Evolutionary conservation across 1,284 basidiomycete genomes (phyloP).

Genomic region (Vanrija humicola): DNA sequence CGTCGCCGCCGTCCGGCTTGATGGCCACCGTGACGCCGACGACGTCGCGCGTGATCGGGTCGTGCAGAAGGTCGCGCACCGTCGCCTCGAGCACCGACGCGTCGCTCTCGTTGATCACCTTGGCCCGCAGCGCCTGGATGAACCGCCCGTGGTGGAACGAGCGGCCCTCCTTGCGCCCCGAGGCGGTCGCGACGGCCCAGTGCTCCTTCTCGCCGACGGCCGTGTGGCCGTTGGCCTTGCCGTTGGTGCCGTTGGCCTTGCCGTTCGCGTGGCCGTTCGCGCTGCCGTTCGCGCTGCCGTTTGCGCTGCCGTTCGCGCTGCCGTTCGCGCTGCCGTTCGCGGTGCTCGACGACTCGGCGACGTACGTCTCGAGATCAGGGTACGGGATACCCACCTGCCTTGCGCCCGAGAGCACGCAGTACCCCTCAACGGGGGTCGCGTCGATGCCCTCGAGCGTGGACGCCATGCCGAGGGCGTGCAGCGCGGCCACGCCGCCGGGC

Average conservation of each 20-base stretch:
- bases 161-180: conserved; percentile 57
- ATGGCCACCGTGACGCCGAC: conserved; percentile 61
- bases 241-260: conserved; percentile 1
- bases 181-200: conserved; percentile 32
- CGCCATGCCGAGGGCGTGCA: conserved; percentile 69
- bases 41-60: conserved; percentile 57
- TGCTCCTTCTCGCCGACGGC: neutral
- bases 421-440: conserved; percentile 78
- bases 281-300: conserved; percentile 4
- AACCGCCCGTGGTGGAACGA: conserved; percentile 96
- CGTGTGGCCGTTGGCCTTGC: neutral
- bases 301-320: conserved; percentile 2
- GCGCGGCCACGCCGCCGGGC: conserved; percentile 79
- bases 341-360: neutral
- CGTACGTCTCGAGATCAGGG: conserved; percentile 55
- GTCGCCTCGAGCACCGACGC: conserved; percentile 79
- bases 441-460: conserved; percentile 78
- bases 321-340: conserved; percentile 2
- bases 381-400: conserved; percentile 70
- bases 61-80: conserved; percentile 68
- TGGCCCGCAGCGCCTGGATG: conserved; percentile 70
- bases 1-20: conserved; percentile 21
- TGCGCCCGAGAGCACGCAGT: conserved; percentile 68
- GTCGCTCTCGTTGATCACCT: conserved; percentile 53
- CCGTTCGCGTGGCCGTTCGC: conserved; percentile 11